Evolutionary conservation across 2,329 filamentous ascomycete species (phyloP).

Genomic region (Sporothrix protearum): DNA sequence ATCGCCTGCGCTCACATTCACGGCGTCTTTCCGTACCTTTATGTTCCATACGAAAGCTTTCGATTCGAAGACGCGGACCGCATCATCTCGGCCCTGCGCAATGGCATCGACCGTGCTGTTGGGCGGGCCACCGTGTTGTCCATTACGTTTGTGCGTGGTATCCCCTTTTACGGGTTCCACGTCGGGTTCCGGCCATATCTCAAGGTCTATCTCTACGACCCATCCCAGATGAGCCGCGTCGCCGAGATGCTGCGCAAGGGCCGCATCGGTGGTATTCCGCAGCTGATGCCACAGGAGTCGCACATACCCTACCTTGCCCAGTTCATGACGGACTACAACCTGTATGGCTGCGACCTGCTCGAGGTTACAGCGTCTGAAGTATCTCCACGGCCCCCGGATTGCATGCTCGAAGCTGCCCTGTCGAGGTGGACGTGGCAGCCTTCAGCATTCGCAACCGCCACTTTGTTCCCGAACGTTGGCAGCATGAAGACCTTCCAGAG

Average conservation of each 20-base stretch:
- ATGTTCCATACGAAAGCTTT: slow-evolving; percentile 47
- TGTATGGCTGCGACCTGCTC: slow-evolving; percentile 90
- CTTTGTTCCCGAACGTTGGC: slow-evolving; percentile 67
- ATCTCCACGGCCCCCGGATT: slow-evolving; percentile 71
- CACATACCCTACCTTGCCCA: slow-evolving; percentile 90
- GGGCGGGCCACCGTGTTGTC: slow-evolving; percentile 71
- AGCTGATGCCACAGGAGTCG: slow-evolving; percentile 90
- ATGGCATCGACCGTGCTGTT: slow-evolving; percentile 87
- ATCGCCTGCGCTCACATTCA: slow-evolving; percentile 96
- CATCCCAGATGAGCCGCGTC: slow-evolving; percentile 78
- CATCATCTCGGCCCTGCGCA: slow-evolving; percentile 54
- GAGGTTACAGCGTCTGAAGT: slow-evolving; percentile 59
- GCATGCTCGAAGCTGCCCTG: slow-evolving; percentile 59
- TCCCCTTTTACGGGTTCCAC: slow-evolving; percentile 94
- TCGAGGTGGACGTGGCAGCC: slow-evolving; percentile 86
- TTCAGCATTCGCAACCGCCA: slow-evolving; percentile 82
- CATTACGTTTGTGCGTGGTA: slow-evolving; percentile 85
- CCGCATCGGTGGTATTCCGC: slow-evolving; percentile 63
- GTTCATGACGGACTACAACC: slow-evolving; percentile 98
- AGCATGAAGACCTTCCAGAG: slow-evolving; percentile 88
- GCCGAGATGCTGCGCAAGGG: slow-evolving; percentile 85
- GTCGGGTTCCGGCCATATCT: slow-evolving; percentile 88
- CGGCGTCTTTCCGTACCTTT: slow-evolving; percentile 94
- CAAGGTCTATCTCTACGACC: slow-evolving; percentile 93
- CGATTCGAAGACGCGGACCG: slow-evolving; percentile 16